phyloP scores from a whole-genome alignment of 306 rosid genomes.

The Phaseolus lunatus region DNA sequence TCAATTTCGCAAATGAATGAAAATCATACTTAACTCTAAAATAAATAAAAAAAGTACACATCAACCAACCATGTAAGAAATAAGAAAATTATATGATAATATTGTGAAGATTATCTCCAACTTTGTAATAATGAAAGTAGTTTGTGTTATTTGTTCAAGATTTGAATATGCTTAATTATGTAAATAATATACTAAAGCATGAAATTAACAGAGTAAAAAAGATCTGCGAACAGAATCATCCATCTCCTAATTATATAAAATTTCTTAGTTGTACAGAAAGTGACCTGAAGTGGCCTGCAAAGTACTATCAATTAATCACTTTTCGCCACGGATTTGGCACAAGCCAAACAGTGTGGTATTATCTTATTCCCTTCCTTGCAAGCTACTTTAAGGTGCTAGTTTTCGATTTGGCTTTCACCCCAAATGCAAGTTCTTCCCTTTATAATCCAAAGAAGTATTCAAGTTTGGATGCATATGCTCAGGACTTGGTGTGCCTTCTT shows the following conservation, averaged over 20 bases:
- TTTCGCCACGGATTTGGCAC: slow-evolving; percentile 54
- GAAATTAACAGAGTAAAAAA: no score
- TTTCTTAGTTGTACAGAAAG: background rate
- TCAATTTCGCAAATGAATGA: no score
- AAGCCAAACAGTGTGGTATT: slow-evolving; percentile 54
- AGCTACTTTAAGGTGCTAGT: slow-evolving; percentile 64
- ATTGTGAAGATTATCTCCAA: no score
- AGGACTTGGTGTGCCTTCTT: slow-evolving; percentile 61
- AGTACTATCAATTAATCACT: background rate
- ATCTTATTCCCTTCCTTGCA: slow-evolving; percentile 57
- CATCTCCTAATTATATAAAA: background rate
- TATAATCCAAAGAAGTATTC: slow-evolving; percentile 54
- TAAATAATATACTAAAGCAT: no score
- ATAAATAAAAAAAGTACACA: no score
- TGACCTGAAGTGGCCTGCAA: background rate
- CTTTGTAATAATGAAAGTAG: no score
- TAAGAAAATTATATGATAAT: no score
- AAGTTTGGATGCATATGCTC: slow-evolving; percentile 52
- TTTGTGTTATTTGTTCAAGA: no score
- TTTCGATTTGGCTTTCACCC: slow-evolving; percentile 62
- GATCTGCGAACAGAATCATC: background rate
- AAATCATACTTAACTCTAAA: no score
- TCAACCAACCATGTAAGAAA: no score
- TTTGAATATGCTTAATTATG: no score
- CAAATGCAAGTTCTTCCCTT: slow-evolving; percentile 41